These are phyloP conservation scores for Pseudocercospora fijiensis DNA, from an alignment of 2,329 filamentous ascomycete species.

Conservation along the genomic window DNA sequence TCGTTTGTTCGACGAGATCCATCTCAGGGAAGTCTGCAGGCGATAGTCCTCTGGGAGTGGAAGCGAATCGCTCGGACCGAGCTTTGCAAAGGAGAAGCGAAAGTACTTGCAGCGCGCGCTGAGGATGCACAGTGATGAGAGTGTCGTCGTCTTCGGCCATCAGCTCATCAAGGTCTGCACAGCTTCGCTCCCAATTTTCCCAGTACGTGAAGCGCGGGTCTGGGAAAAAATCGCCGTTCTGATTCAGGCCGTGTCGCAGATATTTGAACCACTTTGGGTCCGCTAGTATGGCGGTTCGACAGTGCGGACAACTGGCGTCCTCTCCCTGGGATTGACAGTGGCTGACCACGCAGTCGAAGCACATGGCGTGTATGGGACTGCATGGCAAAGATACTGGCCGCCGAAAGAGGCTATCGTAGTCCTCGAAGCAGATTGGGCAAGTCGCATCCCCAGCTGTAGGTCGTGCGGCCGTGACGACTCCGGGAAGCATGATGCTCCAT, in stretches of 20 bases:
- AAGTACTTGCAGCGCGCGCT: not conserved
- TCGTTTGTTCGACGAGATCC: not conserved
- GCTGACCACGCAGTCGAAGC: not conserved
- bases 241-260: not conserved
- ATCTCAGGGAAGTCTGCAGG: not conserved
- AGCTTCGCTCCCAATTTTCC: not conserved
- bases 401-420: not conserved
- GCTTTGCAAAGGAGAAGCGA: not conserved
- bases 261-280: not conserved
- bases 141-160: not conserved
- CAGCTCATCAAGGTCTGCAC: not conserved
- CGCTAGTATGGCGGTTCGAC: not conserved
- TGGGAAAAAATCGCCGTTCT: not conserved
- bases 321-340: not conserved
- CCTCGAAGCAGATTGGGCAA: not conserved
- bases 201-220: not conserved
- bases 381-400: not conserved
- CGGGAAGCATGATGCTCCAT: not conserved
- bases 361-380: not conserved
- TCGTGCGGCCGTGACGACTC: not conserved
- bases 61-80: not conserved
- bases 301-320: not conserved
- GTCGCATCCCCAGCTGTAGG: not conserved
- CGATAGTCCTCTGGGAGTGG: not conserved
- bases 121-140: not conserved